Percentiles rank a stretch among this genome's conserved stretches.
These are phyloP conservation scores for Globisporangium sylvaticum DNA, from an alignment of 352 stramenopile species.

Conservation along the genomic window DNA sequence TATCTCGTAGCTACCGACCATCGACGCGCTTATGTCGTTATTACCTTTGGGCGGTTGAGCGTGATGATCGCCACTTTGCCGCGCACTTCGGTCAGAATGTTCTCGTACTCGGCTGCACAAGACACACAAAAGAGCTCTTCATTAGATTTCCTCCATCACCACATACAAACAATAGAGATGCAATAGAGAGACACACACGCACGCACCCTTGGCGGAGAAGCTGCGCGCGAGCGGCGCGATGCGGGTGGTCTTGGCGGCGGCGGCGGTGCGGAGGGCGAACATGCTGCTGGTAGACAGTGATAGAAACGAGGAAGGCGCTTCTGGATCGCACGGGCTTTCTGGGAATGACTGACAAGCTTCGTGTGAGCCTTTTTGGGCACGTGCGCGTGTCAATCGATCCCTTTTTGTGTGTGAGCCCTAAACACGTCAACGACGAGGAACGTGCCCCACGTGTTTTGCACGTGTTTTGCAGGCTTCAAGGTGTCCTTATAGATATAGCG, in stretches of 20 bases:
- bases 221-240: constrained; percentile 31
- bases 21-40: not conserved
- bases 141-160: not conserved
- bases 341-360: constrained; percentile 15
- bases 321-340: constrained; percentile 14
- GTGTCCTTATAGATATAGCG: no score
- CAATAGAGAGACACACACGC: not conserved
- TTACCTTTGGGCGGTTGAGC: constrained; percentile 93
- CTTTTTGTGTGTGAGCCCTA: not conserved
- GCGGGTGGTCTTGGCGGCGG: constrained; percentile 13
- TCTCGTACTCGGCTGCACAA: constrained; percentile 73
- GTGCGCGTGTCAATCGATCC: not conserved
- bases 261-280: constrained; percentile 43
- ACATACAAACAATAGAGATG: not conserved
- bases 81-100: constrained; percentile 83
- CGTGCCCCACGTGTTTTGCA: not conserved
- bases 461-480: no score
- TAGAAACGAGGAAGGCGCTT: not conserved
- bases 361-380: not conserved
- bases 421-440: not conserved
- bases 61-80: constrained; percentile 93
- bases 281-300: constrained; percentile 19
- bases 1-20: no score
- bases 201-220: constrained; percentile 54
- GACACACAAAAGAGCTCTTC: not conserved